Conservation (phyloP, 805 yeast species). For the Starmerella gropengiesseri region DNA sequence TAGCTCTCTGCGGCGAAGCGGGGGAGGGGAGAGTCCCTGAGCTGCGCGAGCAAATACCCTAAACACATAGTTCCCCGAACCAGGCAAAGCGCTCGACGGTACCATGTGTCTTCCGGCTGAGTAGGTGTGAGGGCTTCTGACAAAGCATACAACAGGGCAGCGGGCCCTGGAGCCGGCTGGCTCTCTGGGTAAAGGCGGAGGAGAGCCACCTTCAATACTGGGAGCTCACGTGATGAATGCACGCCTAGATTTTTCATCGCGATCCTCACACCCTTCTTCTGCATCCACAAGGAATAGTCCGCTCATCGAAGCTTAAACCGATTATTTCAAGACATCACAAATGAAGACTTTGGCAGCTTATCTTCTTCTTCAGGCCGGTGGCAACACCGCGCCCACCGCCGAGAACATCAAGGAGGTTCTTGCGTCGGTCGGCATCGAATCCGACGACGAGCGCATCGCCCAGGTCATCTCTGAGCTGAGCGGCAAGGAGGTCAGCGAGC, state of each 20-base stretch:
- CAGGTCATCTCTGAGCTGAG: slow-evolving; percentile 73
- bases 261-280: slow-evolving; percentile 1
- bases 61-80: too few species aligned
- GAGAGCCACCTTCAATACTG: too few species aligned
- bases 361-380: slow-evolving; percentile 95
- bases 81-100: too few species aligned
- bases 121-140: slow-evolving; percentile 7
- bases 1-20: too few species aligned
- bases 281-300: slow-evolving; percentile 61
- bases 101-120: too few species aligned
- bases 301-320: slow-evolving; percentile 35
- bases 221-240: slow-evolving; percentile 6
- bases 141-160: too few species aligned
- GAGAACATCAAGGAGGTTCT: slow-evolving; percentile 80
- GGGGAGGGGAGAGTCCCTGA: too few species aligned
- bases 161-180: too few species aligned
- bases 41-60: too few species aligned
- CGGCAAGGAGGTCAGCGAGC: slow-evolving; percentile 83
- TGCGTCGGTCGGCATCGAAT: slow-evolving; percentile 92
- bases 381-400: slow-evolving; percentile 88
- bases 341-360: slow-evolving; percentile 99
- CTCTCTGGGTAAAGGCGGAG: too few species aligned
- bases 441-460: slow-evolving; percentile 77
- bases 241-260: slow-evolving; percentile 16
- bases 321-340: slow-evolving; percentile 28